Base-by-base conservation (phyloP, 2,329 filamentous ascomycete genomes). In the Septoria petroselini region DNA sequence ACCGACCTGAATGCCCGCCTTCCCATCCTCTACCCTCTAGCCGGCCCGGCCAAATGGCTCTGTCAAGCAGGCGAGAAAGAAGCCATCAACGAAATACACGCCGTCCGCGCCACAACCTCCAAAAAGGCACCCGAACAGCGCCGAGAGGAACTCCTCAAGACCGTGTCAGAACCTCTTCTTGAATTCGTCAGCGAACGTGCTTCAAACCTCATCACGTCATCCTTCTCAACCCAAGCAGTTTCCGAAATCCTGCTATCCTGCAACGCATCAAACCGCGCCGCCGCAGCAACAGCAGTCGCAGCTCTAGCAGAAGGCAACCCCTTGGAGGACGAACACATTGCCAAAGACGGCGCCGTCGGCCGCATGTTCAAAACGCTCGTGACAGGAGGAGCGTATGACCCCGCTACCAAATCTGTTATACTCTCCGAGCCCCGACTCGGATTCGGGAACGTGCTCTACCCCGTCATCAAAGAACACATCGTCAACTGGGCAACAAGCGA, bases 321-420 rank as follows among this genome's bases (percentile, higher is more conserved):
- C 11, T 68, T 68, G 14, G 71, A 70, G 12, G 71, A 75, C 45
- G 69, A 67, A 19, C 85, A 89, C 65, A 76, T 86, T 48, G 79
- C 82, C 19, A 74, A 79, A 61, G 77, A 79, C 30, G 66, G 82
- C 0, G 77, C 77, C 60, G 86, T 83, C 33, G 89, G 88, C 12
- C 85, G 89, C 52, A 86, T 96, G 84, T 79, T 97, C 62, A 96
- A 95, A 74, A 86, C 86, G 0, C 79, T 98, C 6, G 90, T 96
- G 18, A 85, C 89, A 47, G 93, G 93, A 34, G 93, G 94, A 19
- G 84, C 83, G 50, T 98, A 87, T 66, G 89, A 97, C 70, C 81
- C 82, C 53, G 77, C 77, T 35, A 77, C 81, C 2, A 89, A 89
- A 70, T 82, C 65, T 43, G 70, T 93, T 37, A 79, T 86, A 62